Base-by-base conservation (phyloP, 345 rosid genomes). In the Draba incana region DNA sequence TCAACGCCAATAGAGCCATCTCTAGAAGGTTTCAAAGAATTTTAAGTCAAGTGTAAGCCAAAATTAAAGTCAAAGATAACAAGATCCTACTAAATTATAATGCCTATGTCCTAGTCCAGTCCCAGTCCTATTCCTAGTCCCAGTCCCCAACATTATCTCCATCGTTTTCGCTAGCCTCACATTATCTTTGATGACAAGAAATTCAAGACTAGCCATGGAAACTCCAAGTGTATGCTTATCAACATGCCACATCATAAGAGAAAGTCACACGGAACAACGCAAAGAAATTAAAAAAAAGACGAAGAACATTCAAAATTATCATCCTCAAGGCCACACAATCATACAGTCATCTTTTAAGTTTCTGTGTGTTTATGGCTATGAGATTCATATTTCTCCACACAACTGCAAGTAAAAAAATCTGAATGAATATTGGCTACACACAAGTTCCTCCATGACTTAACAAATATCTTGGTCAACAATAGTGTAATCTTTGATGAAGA, bases 171-270 rank as follows among this genome's bases (percentile, higher is more conserved):
- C 71, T 67, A 55, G 30, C 33, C 24, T 28, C 70, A 66, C 52
- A 43, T 54, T 43, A 66, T 43, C 71, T 35, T 43, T 69, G 14
- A 49, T 41, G 51, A 39, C 31, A 58, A 13, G 13, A 69, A 49
- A 15, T 49, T 49, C 35, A 60, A 30, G 27, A 51, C 46, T 14
- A 57, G 49, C 58, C 23, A 49, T n/a, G 33, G 20, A 58, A 47
- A 28, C 43, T 35, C 33, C 31, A 51, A 20, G 3, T 61, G 61
- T 51, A 12, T 60, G 23, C 54, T 23, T 54, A 60, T 4, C 53
- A 53, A 63, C 64, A 56, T 55, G 51, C 4, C 33, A 37, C 42
- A 63, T 55, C 57, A 63, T 46, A 63, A 63, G 53, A 57, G 52
- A 64, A 39, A 64, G 27, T 39, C 52, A 38, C 45, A 64, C 9